A percentile compares a stretch with the other conserved stretches of the same genome.
Conservation (phyloP, 495 filamentous ascomycete genomes). For the Daldinia decipiens region DNA sequence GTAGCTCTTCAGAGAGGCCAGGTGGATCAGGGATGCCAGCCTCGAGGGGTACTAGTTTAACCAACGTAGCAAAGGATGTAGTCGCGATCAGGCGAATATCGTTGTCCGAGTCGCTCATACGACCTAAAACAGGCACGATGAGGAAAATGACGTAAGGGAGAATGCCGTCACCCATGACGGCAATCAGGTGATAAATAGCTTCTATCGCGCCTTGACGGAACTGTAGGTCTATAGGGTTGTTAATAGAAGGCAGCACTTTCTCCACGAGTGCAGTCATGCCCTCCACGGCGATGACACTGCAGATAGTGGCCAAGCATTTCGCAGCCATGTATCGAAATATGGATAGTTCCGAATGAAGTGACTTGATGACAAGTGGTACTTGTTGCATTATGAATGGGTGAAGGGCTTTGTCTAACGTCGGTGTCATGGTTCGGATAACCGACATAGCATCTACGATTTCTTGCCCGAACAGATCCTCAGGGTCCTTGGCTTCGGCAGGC, state of each 20-base stretch:
- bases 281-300: conserved; percentile 92
- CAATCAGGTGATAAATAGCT: conserved; percentile 92
- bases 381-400: conserved; percentile 81
- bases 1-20: conserved; percentile 85
- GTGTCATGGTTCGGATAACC: conserved; percentile 86
- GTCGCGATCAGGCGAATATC: conserved; percentile 94
- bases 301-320: conserved; percentile 96
- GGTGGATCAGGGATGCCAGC: conserved; percentile 97
- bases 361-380: conserved; percentile 87
- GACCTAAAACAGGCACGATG: conserved; percentile 94
- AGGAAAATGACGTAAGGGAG: conserved; percentile 98
- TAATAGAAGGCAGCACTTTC: conserved; percentile 89
- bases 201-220: conserved; percentile 94
- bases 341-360: conserved; percentile 83
- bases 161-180: conserved; percentile 97
- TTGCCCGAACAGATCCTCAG: conserved; percentile 79
- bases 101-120: conserved; percentile 99
- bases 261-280: conserved; percentile 97
- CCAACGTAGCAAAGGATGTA: conserved; percentile 94
- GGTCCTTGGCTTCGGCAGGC: conserved; percentile 72
- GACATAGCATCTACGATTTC: conserved; percentile 94
- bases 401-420: conserved; percentile 78
- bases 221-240: conserved; percentile 83
- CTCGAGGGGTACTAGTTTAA: conserved; percentile 98
- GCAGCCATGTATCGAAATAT: conserved; percentile 96